These are phyloP conservation scores for Akebia trifoliata DNA, from an alignment of 164 flowering plant species.

Conservation along the genomic window DNA sequence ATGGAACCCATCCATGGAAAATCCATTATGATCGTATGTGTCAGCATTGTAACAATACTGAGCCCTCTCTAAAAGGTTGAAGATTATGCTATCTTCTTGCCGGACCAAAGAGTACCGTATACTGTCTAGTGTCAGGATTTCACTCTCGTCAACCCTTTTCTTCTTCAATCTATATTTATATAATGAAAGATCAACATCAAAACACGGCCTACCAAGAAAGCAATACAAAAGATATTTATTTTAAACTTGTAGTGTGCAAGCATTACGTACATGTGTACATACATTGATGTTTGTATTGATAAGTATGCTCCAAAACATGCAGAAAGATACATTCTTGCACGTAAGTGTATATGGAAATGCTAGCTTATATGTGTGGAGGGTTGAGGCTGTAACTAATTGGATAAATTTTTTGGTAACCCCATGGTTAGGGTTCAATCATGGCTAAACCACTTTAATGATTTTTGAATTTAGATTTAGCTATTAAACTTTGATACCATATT, in stretches of 20 bases:
- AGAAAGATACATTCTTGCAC: too few relatives aligned
- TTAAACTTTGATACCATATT: too few relatives aligned
- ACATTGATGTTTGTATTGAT: too few relatives aligned
- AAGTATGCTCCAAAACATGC: too few relatives aligned
- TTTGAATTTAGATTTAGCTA: too few relatives aligned
- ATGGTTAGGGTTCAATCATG: too few relatives aligned
- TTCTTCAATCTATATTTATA: constrained; percentile 36
- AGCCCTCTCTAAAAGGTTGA: constrained; percentile 81
- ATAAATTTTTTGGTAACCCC: too few relatives aligned
- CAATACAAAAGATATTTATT: background rate
- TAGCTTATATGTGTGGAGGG: too few relatives aligned
- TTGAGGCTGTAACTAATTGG: too few relatives aligned
- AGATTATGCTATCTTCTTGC: constrained; percentile 95
- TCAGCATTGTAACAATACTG: constrained; percentile 69
- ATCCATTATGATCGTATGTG: constrained; percentile 58
- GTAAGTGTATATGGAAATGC: too few relatives aligned
- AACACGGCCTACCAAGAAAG: background rate
- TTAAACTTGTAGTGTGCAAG: background rate
- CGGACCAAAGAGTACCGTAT: constrained; percentile 71
- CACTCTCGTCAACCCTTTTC: constrained; percentile 70
- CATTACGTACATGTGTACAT: too few relatives aligned
- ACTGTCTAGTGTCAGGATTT: constrained; percentile 69
- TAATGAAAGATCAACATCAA: constrained; percentile 12
- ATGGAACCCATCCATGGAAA: constrained; percentile 57
- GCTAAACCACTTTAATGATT: too few relatives aligned